These are phyloP conservation scores for Leonotis leonurus DNA, from an alignment of 257 asterid genomes.

Conservation along the genomic window DNA sequence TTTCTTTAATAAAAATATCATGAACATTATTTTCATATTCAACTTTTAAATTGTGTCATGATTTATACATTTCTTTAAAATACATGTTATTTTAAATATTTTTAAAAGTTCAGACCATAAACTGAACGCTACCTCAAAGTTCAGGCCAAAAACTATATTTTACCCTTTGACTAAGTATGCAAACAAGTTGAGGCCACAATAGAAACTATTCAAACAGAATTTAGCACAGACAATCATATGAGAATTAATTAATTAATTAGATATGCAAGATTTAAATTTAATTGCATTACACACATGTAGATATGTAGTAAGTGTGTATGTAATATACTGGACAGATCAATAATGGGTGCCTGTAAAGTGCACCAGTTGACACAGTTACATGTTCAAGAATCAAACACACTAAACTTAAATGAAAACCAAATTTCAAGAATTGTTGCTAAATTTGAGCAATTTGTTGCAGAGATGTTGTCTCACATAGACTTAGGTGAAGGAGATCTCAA, in stretches of 20 bases:
- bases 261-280: not conserved
- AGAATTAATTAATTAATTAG: not conserved
- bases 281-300: no score
- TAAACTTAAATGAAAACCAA: slow-evolving; percentile 12
- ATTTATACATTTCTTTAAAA: no score
- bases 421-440: slow-evolving; percentile 4
- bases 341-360: slow-evolving; percentile 2
- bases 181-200: no score
- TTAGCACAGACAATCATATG: not conserved
- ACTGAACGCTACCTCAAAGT: no score
- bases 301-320: not conserved
- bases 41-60: no score
- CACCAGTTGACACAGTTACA: slow-evolving; percentile 14
- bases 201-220: not conserved
- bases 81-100: no score
- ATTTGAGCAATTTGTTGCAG: slow-evolving; percentile 22
- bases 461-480: slow-evolving; percentile 12
- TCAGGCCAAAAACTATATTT: no score
- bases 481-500: not conserved
- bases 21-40: no score
- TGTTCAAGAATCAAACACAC: not conserved
- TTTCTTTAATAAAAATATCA: no score
- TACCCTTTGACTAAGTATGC: no score
- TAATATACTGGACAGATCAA: not conserved
- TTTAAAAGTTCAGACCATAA: no score